Evolutionary conservation across 2,329 filamentous ascomycete species (phyloP), one percentile per base, ranked within the genome.

Genomic region (Cladorrhinum sp.): DNA sequence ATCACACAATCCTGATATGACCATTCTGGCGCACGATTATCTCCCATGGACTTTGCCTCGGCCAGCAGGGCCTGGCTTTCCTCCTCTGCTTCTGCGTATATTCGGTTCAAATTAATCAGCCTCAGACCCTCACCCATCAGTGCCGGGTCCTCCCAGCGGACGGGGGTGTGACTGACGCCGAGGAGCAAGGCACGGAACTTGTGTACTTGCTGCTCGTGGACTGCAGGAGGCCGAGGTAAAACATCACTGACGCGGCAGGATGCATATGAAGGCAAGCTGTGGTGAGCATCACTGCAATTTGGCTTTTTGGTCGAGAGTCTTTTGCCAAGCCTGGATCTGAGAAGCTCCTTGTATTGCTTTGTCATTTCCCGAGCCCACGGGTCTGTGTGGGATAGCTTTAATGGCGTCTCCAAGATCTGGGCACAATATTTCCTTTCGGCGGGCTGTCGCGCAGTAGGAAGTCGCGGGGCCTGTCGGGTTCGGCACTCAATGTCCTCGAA

Each of bases 1-100:
- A 98, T 89, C 58, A 97, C 92, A 74, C 94, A 99, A 77, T 99
- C 95, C 75, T 98, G 94, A 73, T 98, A 97, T 60, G 92, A 93
- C 94, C 94, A 98, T 78, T 92, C 89, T 1, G 93, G 89, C 67
- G 86, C 83, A 58, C 87, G 90, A 59, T 89, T 86, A 20, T 90
- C 91, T 78, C 96, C 86, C 67, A 91, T 96, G 72, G 90, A 89
- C 30, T 5, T 28, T 28, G 94, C 94, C 74, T 96, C 87, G 36
- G 92, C 94, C 71, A 90, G 86, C 68, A 96, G 81, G 30, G 97
- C 87, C 73, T 97, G 91, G 66, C 85, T 87, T 76, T 98, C 93
- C 73, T 98, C 94, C 73, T 98, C 92, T 57, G 95, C 95, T 73
- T 97, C 92, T 66, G 88, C 84, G 75, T 98, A 98, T 68, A 99